Evolutionary conservation across 225 moss, liverwort and hornwort species (phyloP).

Genomic region (Anthoceros angustus): DNA sequence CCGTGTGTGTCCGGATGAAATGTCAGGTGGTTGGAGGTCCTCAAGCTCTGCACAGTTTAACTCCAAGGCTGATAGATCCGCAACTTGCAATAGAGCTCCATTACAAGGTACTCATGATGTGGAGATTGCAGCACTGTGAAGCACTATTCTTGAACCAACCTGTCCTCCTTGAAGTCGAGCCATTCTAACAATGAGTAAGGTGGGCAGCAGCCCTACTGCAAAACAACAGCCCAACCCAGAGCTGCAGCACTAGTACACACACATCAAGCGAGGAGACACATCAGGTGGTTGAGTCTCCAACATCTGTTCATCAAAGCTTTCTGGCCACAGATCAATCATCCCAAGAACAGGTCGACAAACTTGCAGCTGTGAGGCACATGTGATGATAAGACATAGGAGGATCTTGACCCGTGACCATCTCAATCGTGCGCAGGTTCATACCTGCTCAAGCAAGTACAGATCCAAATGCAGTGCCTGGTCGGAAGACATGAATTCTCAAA

Average conservation of each 20-base stretch:
- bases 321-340: constrained; percentile 4
- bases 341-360: neutral
- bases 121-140: too few relatives aligned
- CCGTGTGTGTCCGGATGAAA: neutral
- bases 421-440: neutral
- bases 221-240: neutral
- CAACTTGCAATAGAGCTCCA: neutral
- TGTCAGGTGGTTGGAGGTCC: neutral
- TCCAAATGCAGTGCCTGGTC: neutral
- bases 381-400: neutral
- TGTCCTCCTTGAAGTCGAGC: too few relatives aligned
- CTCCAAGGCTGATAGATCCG: neutral
- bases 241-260: neutral
- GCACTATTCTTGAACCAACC: too few relatives aligned
- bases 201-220: neutral
- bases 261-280: neutral
- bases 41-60: constrained; percentile 3
- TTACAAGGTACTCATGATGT: neutral
- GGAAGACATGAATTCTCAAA: neutral
- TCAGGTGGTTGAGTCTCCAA: neutral
- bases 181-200: too few relatives aligned
- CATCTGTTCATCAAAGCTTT: neutral
- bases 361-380: neutral
- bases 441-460: neutral
- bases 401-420: neutral